Conservation (phyloP, 2,329 filamentous ascomycete species). For the Cercospora brassicicola region DNA sequence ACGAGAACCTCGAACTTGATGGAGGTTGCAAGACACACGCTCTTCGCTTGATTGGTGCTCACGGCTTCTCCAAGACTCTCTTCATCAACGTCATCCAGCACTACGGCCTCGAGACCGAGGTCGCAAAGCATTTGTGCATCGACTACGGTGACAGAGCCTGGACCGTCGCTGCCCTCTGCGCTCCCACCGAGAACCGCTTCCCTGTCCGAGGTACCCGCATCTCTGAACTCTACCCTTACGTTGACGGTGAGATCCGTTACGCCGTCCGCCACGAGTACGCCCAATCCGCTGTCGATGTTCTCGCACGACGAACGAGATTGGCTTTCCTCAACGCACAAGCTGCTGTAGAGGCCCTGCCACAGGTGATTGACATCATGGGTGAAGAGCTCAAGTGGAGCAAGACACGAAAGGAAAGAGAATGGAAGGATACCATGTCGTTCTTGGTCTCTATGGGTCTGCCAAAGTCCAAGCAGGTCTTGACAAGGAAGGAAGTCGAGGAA, state of each 20-base stretch:
- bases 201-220: conserved; percentile 80
- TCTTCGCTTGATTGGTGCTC: conserved; percentile 77
- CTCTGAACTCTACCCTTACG: conserved; percentile 78
- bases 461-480: conserved; percentile 56
- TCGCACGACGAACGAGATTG: conserved; percentile 79
- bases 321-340: conserved; percentile 92
- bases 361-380: conserved; percentile 84
- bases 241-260: conserved; percentile 89
- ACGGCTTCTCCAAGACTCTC: conserved; percentile 84
- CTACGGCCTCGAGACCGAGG: conserved; percentile 86
- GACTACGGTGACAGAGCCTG: conserved; percentile 92
- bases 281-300: conserved; percentile 83
- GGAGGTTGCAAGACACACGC: conserved; percentile 81
- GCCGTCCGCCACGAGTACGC: conserved; percentile 87
- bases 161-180: conserved; percentile 80
- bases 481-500: conserved; percentile 59
- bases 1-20: conserved; percentile 69
- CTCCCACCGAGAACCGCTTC: conserved; percentile 74
- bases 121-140: conserved; percentile 82
- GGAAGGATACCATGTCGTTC: conserved; percentile 67
- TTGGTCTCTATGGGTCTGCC: conserved; percentile 63
- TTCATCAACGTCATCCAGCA: conserved; percentile 96
- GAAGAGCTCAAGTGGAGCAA: conserved; percentile 78
- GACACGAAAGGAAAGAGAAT: conserved; percentile 73
- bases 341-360: conserved; percentile 79